These are phyloP conservation scores for Botryosphaeria agaves DNA, from an alignment of 2,329 filamentous ascomycete genomes.

Conservation along the genomic window DNA sequence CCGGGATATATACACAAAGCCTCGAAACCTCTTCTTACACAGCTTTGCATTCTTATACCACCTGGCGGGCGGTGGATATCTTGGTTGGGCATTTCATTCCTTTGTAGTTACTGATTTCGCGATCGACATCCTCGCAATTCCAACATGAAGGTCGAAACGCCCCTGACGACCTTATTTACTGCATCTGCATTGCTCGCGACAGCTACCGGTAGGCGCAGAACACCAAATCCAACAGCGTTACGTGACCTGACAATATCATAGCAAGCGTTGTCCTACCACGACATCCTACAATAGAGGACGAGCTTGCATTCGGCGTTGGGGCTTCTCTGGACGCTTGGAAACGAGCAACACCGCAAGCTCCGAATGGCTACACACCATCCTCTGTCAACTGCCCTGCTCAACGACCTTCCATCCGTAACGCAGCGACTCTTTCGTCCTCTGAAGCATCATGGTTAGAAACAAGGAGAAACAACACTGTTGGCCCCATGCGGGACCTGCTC, in stretches of 20 bases:
- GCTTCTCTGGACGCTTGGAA: conserved; percentile 2
- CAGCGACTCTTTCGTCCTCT: conserved; percentile 42
- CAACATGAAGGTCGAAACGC: not conserved
- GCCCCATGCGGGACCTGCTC: conserved; percentile 61
- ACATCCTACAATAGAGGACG: not conserved
- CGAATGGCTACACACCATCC: conserved; percentile 55
- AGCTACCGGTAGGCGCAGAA: not conserved
- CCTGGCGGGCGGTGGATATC: too few species aligned
- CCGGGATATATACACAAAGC: too few species aligned
- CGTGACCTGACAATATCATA: not conserved
- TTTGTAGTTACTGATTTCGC: too few species aligned
- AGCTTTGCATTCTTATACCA: too few species aligned
- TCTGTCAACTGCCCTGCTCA: conserved; percentile 49
- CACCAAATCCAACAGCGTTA: not conserved
- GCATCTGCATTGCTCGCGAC: not conserved
- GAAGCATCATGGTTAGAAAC: conserved; percentile 59
- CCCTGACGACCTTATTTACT: not conserved
- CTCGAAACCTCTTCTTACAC: too few species aligned
- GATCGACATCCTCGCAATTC: too few species aligned
- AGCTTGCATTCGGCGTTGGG: not conserved
- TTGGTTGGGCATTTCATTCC: too few species aligned
- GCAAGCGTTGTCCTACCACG: conserved; percentile 1
- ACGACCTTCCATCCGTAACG: conserved; percentile 52
- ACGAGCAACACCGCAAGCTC: conserved; percentile 35
- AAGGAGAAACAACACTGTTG: conserved; percentile 54